phyloP scores from a whole-genome alignment of 2,329 filamentous ascomycete species.

The Trichoderma sp. region DNA sequence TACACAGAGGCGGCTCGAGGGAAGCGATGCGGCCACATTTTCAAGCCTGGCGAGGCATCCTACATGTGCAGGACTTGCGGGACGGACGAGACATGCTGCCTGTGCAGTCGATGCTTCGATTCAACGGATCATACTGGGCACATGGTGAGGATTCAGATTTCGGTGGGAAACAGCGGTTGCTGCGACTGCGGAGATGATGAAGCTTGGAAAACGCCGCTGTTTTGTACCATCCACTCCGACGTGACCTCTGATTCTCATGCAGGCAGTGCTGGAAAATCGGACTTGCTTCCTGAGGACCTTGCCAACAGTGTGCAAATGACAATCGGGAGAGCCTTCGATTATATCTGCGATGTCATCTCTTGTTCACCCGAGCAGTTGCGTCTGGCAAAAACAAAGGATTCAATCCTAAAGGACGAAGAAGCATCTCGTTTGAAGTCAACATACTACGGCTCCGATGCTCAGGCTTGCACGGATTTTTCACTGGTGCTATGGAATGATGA shows the following conservation, averaged over 20 bases:
- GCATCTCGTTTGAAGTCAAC: constrained; percentile 68
- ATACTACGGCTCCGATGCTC: constrained; percentile 62
- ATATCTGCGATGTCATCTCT: constrained; percentile 95
- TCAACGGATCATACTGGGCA: constrained; percentile 92
- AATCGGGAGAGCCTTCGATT: constrained; percentile 81
- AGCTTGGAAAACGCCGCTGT: constrained; percentile 83
- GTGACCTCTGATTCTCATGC: constrained; percentile 48
- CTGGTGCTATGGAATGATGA: constrained; percentile 96
- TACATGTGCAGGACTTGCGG: constrained; percentile 94
- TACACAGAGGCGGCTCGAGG: constrained; percentile 90
- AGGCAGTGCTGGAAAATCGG: constrained; percentile 58
- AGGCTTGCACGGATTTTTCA: constrained; percentile 62
- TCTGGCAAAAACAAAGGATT: constrained; percentile 76
- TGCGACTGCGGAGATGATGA: constrained; percentile 97
- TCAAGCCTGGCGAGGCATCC: constrained; percentile 88
- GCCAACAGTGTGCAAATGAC: constrained; percentile 78
- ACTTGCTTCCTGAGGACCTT: constrained; percentile 69
- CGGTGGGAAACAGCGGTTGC: constrained; percentile 88
- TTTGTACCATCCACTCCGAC: constrained; percentile 89
- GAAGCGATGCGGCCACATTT: constrained; percentile 95
- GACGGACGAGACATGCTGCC: constrained; percentile 88
- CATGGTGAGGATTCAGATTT: constrained; percentile 83
- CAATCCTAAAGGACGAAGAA: constrained; percentile 76
- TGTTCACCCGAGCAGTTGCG: constrained; percentile 95
- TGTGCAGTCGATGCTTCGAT: constrained; percentile 93